Percentiles rank a stretch among this genome's conserved stretches.
Conservation (phyloP, 768 basidiomycete species). For the Tricholoma sp. region DNA sequence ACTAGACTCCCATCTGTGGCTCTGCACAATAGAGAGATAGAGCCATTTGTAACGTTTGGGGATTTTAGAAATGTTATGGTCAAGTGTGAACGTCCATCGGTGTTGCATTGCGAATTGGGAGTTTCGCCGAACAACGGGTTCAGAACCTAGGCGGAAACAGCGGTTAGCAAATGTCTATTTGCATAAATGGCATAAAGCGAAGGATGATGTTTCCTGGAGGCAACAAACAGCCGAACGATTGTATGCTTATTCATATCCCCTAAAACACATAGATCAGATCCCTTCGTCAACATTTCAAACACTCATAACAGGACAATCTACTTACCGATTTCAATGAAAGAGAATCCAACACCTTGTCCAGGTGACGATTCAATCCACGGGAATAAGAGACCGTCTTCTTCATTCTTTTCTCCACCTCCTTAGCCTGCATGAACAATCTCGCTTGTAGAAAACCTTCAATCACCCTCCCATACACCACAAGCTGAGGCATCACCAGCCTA, state of each 20-base stretch:
- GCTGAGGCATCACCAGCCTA: background rate
- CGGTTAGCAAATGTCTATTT: no score
- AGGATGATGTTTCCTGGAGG: no score
- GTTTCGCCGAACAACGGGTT: no score
- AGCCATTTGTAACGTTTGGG: background rate
- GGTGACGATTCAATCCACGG: constrained; percentile 1
- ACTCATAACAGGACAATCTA: background rate
- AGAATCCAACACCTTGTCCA: background rate
- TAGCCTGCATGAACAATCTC: constrained; percentile 10
- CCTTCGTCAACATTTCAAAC: background rate
- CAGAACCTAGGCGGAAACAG: no score
- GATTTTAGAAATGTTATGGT: no score
- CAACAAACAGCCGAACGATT: no score
- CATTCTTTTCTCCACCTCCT: constrained; percentile 14
- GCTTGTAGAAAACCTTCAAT: constrained; percentile 12
- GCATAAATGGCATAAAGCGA: no score
- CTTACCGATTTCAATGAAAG: background rate
- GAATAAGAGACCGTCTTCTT: background rate
- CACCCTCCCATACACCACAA: constrained; percentile 9
- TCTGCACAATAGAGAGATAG: background rate
- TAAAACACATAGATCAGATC: no score
- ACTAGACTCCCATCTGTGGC: background rate
- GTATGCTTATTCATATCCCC: no score
- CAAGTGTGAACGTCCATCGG: no score
- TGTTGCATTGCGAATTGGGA: no score